These are phyloP conservation scores for Russula brevipes DNA, from an alignment of 768 basidiomycete species.

Conservation along the genomic window DNA sequence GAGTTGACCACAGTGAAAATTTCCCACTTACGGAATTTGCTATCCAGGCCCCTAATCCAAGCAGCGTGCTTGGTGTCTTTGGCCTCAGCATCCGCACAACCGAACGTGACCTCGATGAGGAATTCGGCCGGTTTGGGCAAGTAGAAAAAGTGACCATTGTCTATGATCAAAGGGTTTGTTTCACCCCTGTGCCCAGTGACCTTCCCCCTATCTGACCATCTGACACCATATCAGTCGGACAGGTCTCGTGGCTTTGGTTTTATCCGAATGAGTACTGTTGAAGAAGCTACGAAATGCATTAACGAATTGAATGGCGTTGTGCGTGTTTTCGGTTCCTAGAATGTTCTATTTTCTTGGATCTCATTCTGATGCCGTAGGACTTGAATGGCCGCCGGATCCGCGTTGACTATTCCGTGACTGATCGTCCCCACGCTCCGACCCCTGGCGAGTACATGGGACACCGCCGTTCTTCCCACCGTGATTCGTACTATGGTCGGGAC, in stretches of 20 bases:
- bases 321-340: constrained; percentile 32
- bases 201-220: constrained; percentile 14
- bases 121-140: constrained; percentile 81
- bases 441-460: constrained; percentile 98
- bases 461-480: constrained; percentile 51
- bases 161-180: constrained; percentile 89
- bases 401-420: constrained; percentile 94
- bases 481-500: constrained; percentile 32
- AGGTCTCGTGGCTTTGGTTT: constrained; percentile 98
- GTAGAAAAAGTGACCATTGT: constrained; percentile 97
- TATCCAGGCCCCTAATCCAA: constrained; percentile 77
- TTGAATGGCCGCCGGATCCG: constrained; percentile 94
- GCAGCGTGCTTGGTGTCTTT: constrained; percentile 92
- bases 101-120: constrained; percentile 91
- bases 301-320: constrained; percentile 89
- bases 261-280: constrained; percentile 86
- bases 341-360: not conserved
- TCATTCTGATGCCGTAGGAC: constrained; percentile 47
- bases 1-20: constrained; percentile 13
- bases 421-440: constrained; percentile 90
- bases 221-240: constrained; percentile 57
- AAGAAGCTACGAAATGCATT: constrained; percentile 85
- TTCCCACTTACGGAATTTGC: constrained; percentile 30
- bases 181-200: not conserved
- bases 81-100: constrained; percentile 94